Base-by-base conservation (phyloP, 345 rosid genomes). In the Stellera chamaejasme region DNA sequence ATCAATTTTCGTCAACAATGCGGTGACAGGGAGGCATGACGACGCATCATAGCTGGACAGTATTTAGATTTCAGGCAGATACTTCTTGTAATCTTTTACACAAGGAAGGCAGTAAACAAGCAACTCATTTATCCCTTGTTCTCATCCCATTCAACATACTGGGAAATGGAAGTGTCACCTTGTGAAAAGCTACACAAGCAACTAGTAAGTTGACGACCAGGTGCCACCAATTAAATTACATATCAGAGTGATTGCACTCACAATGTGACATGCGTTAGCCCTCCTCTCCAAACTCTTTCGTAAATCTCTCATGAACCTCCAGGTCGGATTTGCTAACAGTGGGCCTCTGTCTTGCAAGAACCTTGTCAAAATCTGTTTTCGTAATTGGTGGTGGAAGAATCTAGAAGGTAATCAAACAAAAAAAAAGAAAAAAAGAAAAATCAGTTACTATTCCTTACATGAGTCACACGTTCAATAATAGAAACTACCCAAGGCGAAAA, bases 271-370 rank as follows among this genome's bases (percentile, higher is more conserved):
- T 59, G 42, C 59, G 26, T 78, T 68, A 85, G 48, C 95, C 95
- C 74, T 86, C 95, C 78, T 86, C 90, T 25, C 90, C 95, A 67
- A 86, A 86, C 77, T 86, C 95, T 45, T 72, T 81, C 5, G 95
- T 83, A 77, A 86, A 86, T 77, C 87, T 83, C 70, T 86, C 87
- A 5, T 83, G 95, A 58, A 86, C 83, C 13, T 83, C 85, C 13
- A 86, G 73, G 69, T 86, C 95, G 10, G 71, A 2, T 68, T 82
- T 83, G 82, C 95, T 81, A 64, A 86, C 95, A 10, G 95, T 86
- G 15, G 90, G 87, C 79, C 71, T 81, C 69, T 86, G 90, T 72
- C 90, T 77, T 11, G 95, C 87, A 51, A 86, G 87, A 56, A 86
- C 90, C 72, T 86, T 86, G 39, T 86, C 88, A 67, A 86, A 86